phyloP scores from a whole-genome alignment of 371 early-diverging fungal genomes.

The Basidiobolus meristosporus region DNA sequence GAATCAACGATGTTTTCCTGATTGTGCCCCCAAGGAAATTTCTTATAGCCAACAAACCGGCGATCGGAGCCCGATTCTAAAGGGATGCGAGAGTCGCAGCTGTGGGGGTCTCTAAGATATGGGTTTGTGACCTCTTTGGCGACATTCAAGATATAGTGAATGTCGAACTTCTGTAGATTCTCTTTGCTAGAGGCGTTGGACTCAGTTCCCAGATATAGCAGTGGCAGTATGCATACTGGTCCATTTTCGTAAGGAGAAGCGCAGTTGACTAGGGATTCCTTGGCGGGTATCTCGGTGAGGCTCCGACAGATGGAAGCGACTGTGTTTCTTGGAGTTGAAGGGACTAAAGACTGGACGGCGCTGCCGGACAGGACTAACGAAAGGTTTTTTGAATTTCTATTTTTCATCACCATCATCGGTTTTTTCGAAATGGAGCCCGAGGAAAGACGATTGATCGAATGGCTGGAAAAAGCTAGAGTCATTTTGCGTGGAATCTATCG shows the following conservation, averaged over 20 bases:
- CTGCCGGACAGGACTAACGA: too few species aligned
- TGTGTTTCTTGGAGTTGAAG: too few species aligned
- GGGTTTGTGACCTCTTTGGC: slow-evolving; percentile 41
- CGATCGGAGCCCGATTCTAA: slow-evolving; percentile 9
- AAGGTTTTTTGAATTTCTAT: too few species aligned
- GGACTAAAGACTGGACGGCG: too few species aligned
- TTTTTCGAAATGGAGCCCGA: too few species aligned
- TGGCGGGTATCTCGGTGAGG: too few species aligned
- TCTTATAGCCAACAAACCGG: slow-evolving; percentile 20
- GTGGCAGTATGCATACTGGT: slow-evolving; percentile 40
- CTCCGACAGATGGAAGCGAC: too few species aligned
- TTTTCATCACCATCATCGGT: too few species aligned
- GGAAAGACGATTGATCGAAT: too few species aligned
- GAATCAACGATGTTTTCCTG: slow-evolving; percentile 40
- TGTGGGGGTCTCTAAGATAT: slow-evolving; percentile 12
- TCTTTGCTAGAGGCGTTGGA: slow-evolving; percentile 22
- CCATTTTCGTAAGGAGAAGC: slow-evolving; percentile 15
- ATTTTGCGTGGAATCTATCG: too few species aligned
- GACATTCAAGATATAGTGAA: slow-evolving; percentile 51
- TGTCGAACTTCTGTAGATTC: slow-evolving; percentile 16
- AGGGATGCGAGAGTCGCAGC: slow-evolving; percentile 6
- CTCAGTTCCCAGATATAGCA: slow-evolving; percentile 52
- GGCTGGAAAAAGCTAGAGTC: too few species aligned
- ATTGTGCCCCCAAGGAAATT: slow-evolving; percentile 63
- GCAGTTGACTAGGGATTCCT: too few species aligned